Percentiles rank a stretch among this genome's conserved stretches.
Evolutionary conservation across 345 rosid genomes (phyloP).

Genomic region (Turnera subulata): DNA sequence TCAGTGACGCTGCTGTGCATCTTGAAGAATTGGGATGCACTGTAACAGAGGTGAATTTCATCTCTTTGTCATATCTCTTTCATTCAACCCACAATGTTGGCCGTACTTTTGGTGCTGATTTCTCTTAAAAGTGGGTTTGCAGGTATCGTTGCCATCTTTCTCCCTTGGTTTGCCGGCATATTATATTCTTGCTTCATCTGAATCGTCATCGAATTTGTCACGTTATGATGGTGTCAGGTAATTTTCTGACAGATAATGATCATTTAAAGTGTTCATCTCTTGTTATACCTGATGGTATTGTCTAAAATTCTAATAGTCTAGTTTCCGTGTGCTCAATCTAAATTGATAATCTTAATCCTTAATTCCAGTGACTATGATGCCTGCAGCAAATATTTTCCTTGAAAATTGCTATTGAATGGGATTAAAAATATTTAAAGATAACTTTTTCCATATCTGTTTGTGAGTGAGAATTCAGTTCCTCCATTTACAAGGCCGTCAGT

Average conservation of each 20-base stretch:
- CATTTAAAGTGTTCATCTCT: not conserved
- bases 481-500: too few relatives aligned
- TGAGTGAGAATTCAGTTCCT: too few relatives aligned
- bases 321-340: too few relatives aligned
- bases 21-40: slow-evolving; percentile 79
- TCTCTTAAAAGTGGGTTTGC: slow-evolving; percentile 4
- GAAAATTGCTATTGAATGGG: too few relatives aligned
- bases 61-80: not conserved
- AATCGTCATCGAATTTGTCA: slow-evolving; percentile 83
- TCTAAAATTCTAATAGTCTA: too few relatives aligned
- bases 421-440: too few relatives aligned
- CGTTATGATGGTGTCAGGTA: slow-evolving; percentile 94
- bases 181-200: slow-evolving; percentile 82
- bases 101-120: not conserved
- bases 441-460: too few relatives aligned
- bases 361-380: too few relatives aligned
- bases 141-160: slow-evolving; percentile 87
- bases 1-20: slow-evolving; percentile 68
- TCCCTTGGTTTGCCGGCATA: slow-evolving; percentile 91
- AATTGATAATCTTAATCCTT: too few relatives aligned
- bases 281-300: too few relatives aligned
- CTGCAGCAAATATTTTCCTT: too few relatives aligned
- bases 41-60: slow-evolving; percentile 44
- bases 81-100: not conserved
- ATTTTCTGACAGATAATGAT: slow-evolving; percentile 5